Evolutionary conservation across 2,329 filamentous ascomycete genomes (phyloP), one percentile per base, ranked within the genome.

Genomic region (Verruconis gallopava): DNA sequence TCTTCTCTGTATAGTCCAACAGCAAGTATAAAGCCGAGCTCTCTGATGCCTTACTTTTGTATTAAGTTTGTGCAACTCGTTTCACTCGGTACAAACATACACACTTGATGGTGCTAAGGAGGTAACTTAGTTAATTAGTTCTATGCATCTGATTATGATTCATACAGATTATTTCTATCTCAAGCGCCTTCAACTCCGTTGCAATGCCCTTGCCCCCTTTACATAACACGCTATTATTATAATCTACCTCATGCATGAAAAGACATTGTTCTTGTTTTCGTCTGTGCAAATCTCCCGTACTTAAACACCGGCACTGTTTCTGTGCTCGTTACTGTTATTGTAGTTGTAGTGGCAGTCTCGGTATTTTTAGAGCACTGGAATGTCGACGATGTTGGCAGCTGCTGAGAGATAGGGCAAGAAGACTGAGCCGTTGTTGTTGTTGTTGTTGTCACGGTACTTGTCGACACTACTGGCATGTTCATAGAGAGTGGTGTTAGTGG

Each of bases 31-130:
- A 19, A 19, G 14, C 25, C 15, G 37, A 4, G 37, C 22, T 44
- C 25, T 35, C 37, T 25, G n/a, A 35, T 5, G 20, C 34, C 19
- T 14, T 20, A 14, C 14, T 19, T 25, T 44, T 21, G 11, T 30
- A 28, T 36, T 33, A n/a, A 25, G n/a, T 11, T 12, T 9, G 20
- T 30, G 25, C 41, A 30, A 42, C 20, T 44, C 42, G 42, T 44
- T 44, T 44, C 42, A 44, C 42, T 25, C 36, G 25, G 42, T 44
- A 44, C 42, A 44, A 30, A 30, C 9, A 9, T 9, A 9, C 25
- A n/a, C 25, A 30, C n/a, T n/a, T 30, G 25, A 30, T 30, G 25
- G 25, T n/a, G n/a, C 25, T 30, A n/a, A 30, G 25, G 25, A 9
- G 25, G 9, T n/a, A n/a, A 30, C 9, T 30, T 30, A 30, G n/a